Conservation (phyloP, 148 eudicot species). For the Tetragonia tetragonoides region DNA sequence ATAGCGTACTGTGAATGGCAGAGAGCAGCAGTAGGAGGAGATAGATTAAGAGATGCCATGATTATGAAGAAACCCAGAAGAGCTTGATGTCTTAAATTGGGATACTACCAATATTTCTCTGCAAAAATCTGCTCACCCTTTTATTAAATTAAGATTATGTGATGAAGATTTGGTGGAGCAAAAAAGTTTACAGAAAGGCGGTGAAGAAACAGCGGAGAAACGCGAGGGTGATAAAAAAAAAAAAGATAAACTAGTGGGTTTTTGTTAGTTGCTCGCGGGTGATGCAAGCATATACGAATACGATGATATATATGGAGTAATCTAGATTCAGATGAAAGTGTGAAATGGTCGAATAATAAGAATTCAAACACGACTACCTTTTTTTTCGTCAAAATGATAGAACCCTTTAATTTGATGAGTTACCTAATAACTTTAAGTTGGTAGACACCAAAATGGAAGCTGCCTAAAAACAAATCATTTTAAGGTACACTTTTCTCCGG, state of each 20-base stretch:
- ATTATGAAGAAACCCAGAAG: conserved; percentile 18
- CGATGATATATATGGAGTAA: neutral
- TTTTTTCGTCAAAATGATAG: neutral
- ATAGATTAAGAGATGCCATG: conserved; percentile 63
- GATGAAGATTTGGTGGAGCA: neutral
- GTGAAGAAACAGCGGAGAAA: conserved; percentile 9
- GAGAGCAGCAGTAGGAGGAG: conserved; percentile 46
- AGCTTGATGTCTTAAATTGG: conserved; percentile 1
- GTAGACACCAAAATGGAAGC: neutral
- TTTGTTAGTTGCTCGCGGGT: neutral
- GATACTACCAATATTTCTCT: neutral
- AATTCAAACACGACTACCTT: neutral
- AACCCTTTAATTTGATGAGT: neutral
- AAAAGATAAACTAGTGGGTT: neutral
- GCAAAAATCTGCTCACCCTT: neutral
- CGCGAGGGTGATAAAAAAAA: neutral
- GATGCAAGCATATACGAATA: conserved; percentile 9
- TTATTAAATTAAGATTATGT: neutral
- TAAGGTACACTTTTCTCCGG: too few species aligned
- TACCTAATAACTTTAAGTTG: too few species aligned
- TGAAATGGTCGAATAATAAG: neutral
- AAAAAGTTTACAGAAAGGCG: neutral
- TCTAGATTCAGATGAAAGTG: neutral
- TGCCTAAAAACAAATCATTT: too few species aligned
- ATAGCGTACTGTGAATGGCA: conserved; percentile 41